Evolutionary conservation across 2,329 filamentous ascomycete species (phyloP), one percentile per base, ranked within the genome.

Genomic region (Pseudofabraea citricarpa): DNA sequence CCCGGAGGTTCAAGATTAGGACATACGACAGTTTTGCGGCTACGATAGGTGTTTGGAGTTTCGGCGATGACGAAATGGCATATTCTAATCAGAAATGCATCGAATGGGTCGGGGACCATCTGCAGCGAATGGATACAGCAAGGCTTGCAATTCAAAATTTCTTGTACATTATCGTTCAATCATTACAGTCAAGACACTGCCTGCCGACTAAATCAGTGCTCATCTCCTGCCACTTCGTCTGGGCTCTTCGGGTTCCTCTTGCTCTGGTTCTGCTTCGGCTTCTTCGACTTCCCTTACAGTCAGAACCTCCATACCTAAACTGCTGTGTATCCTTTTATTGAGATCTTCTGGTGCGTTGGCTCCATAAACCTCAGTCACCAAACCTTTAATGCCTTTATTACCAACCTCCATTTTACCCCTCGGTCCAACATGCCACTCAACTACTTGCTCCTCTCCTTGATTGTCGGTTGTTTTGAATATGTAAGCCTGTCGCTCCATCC

Each of bases 371-470:
- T 74, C 64, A 59, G 79, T 66, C 4, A 90, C 79, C 50, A 96
- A 65, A 1, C 80, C 81, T 15, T 81, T 79, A 10, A 93, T 85
- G 1, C 86, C 87, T 39, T 81, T 75, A n/a, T 82, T 72, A 0
- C 86, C 87, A 26, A 97, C 78, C 64, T 97, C 93, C 6, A 90
- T 74, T 64, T 86, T 93, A 5, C 87, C 91, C 18, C 93, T 77
- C 5, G 89, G 85, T 0, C 93, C 93, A 12, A 96, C 78, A 44
- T 86, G 78, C 75, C 88, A 98, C 37, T 87, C 90, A 6, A 89
- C 73, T 2, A 79, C 73, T 50, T 91, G 83, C 27, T 95, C 87
- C 20, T 86, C 87, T 1, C 79, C 81, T 10, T 71, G 70, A 35
- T 68, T 77, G 54, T 96, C 90, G 16, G 82, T 75, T 39, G 83